Evolutionary conservation across 2,329 filamentous ascomycete species (phyloP).

Genomic region (Cladosporium sp.): DNA sequence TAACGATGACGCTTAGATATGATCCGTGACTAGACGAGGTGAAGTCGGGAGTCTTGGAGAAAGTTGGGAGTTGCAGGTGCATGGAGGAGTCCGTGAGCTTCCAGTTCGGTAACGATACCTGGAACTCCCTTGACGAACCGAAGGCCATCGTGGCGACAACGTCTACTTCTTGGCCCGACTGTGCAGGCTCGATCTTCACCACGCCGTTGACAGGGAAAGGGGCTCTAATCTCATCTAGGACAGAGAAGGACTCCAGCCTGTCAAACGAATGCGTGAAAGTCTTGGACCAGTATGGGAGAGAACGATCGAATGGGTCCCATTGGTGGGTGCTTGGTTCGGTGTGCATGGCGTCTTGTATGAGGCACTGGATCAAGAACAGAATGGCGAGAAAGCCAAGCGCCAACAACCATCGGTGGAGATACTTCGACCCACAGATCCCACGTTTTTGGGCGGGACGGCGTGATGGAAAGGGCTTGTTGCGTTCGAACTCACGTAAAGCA

Average conservation of each 20-base stretch:
- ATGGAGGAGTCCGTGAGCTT: not conserved
- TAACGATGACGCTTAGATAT: conserved; percentile 42
- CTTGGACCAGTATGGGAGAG: not conserved
- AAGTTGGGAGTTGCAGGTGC: not conserved
- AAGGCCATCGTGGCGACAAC: conserved; percentile 40
- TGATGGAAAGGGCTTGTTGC: not conserved
- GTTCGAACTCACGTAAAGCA: not conserved
- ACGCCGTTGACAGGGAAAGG: conserved; percentile 37
- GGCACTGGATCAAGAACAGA: not conserved
- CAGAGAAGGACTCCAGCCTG: conserved; percentile 25
- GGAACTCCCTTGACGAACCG: conserved; percentile 34
- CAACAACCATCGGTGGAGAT: not conserved
- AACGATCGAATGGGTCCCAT: not conserved
- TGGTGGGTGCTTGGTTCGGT: not conserved
- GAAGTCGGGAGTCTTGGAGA: not conserved
- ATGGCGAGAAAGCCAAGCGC: not conserved
- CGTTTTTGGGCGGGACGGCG: not conserved
- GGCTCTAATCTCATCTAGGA: conserved; percentile 31
- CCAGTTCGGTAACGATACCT: not conserved
- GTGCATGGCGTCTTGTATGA: not conserved
- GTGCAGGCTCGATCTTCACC: conserved; percentile 40
- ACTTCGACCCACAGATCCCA: not conserved
- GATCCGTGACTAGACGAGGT: conserved; percentile 24
- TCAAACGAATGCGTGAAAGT: not conserved
- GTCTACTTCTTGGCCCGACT: conserved; percentile 37